Conservation (phyloP, 2,329 filamentous ascomycete genomes). For the Cladosporium sp. region DNA sequence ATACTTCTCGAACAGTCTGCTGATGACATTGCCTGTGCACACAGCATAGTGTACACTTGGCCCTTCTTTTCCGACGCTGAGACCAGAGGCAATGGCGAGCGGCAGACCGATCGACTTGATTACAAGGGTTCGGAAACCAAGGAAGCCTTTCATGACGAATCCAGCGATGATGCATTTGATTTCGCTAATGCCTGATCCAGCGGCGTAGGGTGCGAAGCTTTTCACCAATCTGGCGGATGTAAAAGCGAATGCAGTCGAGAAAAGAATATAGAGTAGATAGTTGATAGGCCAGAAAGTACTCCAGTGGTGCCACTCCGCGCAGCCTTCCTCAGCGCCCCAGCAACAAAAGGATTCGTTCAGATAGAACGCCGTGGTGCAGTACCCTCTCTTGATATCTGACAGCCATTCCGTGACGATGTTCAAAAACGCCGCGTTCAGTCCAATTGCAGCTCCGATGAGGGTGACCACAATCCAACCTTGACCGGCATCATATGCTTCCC, state of each 20-base stretch:
- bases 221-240: conserved; percentile 81
- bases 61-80: conserved; percentile 95
- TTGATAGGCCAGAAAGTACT: conserved; percentile 72
- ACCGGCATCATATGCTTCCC: conserved; percentile 88
- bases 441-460: conserved; percentile 86
- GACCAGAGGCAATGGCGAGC: conserved; percentile 84
- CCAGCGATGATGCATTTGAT: conserved; percentile 99
- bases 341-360: conserved; percentile 97
- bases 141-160: conserved; percentile 98
- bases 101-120: conserved; percentile 93
- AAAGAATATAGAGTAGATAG: conserved; percentile 82
- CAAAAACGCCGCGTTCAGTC: conserved; percentile 83
- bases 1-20: conserved; percentile 87
- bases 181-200: conserved; percentile 93
- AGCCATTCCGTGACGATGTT: conserved; percentile 98
- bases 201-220: conserved; percentile 89
- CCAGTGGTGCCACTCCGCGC: conserved; percentile 85
- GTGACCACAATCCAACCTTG: conserved; percentile 98
- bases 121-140: conserved; percentile 82
- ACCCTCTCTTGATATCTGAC: conserved; percentile 90
- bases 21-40: conserved; percentile 95
- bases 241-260: conserved; percentile 71
- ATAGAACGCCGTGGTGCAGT: conserved; percentile 93
- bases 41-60: conserved; percentile 99
- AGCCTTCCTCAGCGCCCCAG: conserved; percentile 90